Conservation (phyloP, 2,329 filamentous ascomycete genomes). For the Colletotrichum incanum region DNA sequence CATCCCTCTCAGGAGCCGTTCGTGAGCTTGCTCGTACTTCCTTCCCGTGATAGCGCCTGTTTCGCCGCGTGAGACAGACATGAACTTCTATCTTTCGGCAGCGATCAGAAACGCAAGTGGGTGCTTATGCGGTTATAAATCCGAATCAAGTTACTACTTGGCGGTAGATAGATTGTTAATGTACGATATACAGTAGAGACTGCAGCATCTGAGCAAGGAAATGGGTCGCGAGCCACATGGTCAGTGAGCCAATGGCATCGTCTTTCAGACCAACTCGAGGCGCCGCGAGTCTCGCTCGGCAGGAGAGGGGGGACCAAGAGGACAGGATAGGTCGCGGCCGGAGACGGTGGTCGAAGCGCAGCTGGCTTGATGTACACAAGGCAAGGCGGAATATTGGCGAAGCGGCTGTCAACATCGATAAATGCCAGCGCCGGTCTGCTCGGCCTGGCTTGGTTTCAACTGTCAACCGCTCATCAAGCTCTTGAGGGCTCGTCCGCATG, state of each 20-base stretch:
- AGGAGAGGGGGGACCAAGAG: conserved; percentile 15
- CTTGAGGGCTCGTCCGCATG: conserved; percentile 24
- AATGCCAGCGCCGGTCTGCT: conserved; percentile 24
- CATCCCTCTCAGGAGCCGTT: conserved; percentile 21
- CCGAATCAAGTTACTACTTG: neutral
- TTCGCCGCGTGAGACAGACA: conserved; percentile 24
- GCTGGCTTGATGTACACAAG: conserved; percentile 17
- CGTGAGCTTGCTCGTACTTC: conserved; percentile 14
- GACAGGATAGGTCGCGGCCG: conserved; percentile 22
- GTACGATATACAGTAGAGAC: conserved; percentile 3
- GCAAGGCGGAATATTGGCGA: conserved; percentile 19
- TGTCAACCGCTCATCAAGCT: conserved; percentile 26
- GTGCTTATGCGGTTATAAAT: neutral
- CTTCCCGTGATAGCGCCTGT: conserved; percentile 17
- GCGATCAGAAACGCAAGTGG: neutral
- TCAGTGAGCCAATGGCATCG: conserved; percentile 28
- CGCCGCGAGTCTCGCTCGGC: conserved; percentile 34
- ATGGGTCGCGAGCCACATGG: conserved; percentile 17
- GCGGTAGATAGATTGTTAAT: neutral
- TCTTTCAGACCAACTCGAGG: conserved; percentile 34
- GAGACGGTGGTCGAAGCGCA: conserved; percentile 30
- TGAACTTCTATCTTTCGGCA: neutral
- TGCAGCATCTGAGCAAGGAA: neutral
- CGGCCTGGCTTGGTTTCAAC: conserved; percentile 38
- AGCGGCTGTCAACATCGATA: conserved; percentile 21